Percentiles rank a stretch among this genome's conserved stretches.
Conservation (phyloP, 306 rosid species). For the Biancaea sappan region DNA sequence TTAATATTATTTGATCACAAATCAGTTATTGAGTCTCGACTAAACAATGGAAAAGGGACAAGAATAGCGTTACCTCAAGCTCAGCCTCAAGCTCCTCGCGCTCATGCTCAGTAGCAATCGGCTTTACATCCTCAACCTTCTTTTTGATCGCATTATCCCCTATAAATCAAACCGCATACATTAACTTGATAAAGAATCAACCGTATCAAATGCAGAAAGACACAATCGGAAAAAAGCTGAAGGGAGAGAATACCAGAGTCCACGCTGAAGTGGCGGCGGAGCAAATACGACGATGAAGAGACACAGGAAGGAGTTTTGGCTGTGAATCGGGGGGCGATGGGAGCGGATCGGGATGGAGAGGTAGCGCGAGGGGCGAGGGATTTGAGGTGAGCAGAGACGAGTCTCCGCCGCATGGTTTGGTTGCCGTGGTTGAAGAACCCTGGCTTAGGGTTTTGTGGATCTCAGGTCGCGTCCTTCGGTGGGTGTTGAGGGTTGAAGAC, state of each 20-base stretch:
- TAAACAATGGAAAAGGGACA: not conserved
- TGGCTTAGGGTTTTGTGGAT: not conserved
- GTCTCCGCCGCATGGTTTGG: slow-evolving; percentile 77
- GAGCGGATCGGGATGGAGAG: slow-evolving; percentile 48
- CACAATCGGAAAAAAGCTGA: not conserved
- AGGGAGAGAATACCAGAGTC: slow-evolving; percentile 41
- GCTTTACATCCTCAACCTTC: slow-evolving; percentile 82
- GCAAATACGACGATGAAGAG: slow-evolving; percentile 6
- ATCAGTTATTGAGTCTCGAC: too few relatives aligned
- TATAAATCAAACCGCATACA: not conserved
- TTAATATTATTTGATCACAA: too few relatives aligned
- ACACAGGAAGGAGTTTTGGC: slow-evolving; percentile 17
- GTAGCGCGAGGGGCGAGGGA: slow-evolving; percentile 48
- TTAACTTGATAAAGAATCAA: not conserved
- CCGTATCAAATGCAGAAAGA: not conserved
- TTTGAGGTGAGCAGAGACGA: slow-evolving; percentile 71
- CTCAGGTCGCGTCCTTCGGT: not conserved
- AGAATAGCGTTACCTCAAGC: slow-evolving; percentile 49
- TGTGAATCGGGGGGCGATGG: slow-evolving; percentile 35
- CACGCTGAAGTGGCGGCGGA: slow-evolving; percentile 43
- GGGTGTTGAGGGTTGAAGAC: not conserved
- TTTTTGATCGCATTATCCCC: slow-evolving; percentile 48
- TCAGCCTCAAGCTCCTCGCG: slow-evolving; percentile 92
- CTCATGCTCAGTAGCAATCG: slow-evolving; percentile 96
- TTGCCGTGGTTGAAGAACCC: not conserved